These are phyloP conservation scores for Cordyceps cicadae DNA, from an alignment of 2,329 filamentous ascomycete genomes.

Conservation along the genomic window DNA sequence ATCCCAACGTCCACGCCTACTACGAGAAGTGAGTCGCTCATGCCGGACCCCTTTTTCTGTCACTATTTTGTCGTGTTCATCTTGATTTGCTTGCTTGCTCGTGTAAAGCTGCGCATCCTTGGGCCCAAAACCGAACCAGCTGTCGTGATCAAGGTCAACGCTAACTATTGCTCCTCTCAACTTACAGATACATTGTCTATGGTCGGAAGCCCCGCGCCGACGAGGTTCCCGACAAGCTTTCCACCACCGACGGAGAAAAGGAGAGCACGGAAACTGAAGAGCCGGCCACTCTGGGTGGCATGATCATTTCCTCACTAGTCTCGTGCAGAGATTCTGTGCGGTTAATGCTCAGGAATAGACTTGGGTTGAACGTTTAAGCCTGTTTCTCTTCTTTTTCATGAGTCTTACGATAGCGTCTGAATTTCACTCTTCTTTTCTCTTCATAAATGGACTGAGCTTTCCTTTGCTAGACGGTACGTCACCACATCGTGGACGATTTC, in stretches of 20 bases:
- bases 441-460: background rate
- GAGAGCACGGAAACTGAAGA: background rate
- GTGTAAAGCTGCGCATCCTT: background rate
- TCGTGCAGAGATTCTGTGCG: background rate
- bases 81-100: background rate
- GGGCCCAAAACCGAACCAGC: background rate
- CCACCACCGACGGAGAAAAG: slow-evolving; percentile 22
- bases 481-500: no score
- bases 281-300: background rate
- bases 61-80: background rate
- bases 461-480: no score
- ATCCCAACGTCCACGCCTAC: slow-evolving; percentile 5
- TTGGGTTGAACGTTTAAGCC: background rate
- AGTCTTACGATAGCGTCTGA: background rate
- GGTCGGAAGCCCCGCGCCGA: slow-evolving; percentile 7
- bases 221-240: slow-evolving; percentile 31
- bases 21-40: slow-evolving; percentile 6
- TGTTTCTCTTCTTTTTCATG: background rate
- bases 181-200: slow-evolving; percentile 4
- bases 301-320: background rate
- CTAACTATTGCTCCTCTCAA: background rate
- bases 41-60: no score
- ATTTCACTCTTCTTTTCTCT: background rate
- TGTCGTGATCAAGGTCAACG: background rate
- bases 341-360: background rate